A percentile compares a stretch with the other conserved stretches of the same genome.
Evolutionary conservation across 306 rosid species (phyloP).

Genomic region (Pterocarpus macrocarpus): DNA sequence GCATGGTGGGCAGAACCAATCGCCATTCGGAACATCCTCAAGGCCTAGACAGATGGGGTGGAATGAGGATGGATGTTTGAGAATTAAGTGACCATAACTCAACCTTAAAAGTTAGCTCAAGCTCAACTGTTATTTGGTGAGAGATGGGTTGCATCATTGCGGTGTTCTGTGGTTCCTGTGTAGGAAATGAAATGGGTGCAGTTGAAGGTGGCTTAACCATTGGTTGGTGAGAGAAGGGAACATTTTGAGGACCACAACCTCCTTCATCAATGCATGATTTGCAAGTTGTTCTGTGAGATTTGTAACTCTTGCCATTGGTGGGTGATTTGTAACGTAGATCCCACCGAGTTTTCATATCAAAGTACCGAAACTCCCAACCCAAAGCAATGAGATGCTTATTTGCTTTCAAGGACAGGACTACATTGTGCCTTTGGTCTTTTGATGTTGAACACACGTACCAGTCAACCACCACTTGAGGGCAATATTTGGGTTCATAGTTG

Average conservation of each 20-base stretch:
- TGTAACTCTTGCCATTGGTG: conserved; percentile 45
- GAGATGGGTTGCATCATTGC: no score
- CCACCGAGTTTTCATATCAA: conserved; percentile 32
- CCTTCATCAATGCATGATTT: conserved; percentile 48
- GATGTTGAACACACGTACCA: conserved; percentile 44
- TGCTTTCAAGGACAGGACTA: conserved; percentile 38
- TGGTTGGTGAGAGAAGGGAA: not conserved
- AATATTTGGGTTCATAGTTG: not conserved
- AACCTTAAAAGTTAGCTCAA: no score
- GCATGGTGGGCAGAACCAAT: conserved; percentile 80
- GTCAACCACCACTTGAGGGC: conserved; percentile 60
- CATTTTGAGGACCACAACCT: not conserved
- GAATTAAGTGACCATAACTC: no score
- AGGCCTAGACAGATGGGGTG: conserved; percentile 61
- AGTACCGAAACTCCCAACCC: conserved; percentile 67
- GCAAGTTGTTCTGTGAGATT: conserved; percentile 68
- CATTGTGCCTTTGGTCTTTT: not conserved
- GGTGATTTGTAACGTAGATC: conserved; percentile 74
- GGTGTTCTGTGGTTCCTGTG: not conserved
- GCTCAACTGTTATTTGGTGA: not conserved
- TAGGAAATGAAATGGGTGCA: not conserved
- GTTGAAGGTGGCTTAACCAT: no score
- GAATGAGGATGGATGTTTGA: conserved; percentile 63
- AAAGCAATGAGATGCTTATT: conserved; percentile 57
- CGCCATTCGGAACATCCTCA: conserved; percentile 51